A percentile compares a stretch with the other conserved stretches of the same genome.
phyloP scores from a whole-genome alignment of 139 green algal species.

The Tetradesmus obliquus region DNA sequence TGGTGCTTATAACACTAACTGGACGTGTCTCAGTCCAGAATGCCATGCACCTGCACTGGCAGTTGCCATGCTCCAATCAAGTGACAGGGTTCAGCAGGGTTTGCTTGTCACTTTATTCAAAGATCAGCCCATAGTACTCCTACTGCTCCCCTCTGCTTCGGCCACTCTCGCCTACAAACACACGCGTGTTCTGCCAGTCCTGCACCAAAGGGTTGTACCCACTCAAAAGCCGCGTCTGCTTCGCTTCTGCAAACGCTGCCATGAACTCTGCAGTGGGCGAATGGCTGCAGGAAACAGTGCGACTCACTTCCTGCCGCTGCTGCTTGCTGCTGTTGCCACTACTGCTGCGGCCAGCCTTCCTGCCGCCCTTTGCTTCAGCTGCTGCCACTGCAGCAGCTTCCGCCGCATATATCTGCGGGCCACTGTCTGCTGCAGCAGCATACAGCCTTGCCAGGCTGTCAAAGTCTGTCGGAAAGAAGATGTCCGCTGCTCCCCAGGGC shows the following conservation, averaged over 20 bases:
- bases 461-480: constrained; percentile 96
- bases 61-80: not conserved
- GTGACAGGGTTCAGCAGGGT: too few relatives aligned
- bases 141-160: not conserved
- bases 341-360: not conserved
- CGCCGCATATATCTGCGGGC: not conserved
- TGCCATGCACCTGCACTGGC: not conserved
- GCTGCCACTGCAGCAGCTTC: not conserved
- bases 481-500: constrained; percentile 77
- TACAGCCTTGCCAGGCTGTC: constrained; percentile 73
- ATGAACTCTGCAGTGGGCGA: constrained; percentile 43
- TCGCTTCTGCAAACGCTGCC: constrained; percentile 28
- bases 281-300: constrained; percentile 5
- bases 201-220: constrained; percentile 52
- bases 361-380: not conserved
- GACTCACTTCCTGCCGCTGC: not conserved
- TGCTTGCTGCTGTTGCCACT: constrained; percentile 6
- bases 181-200: constrained; percentile 46
- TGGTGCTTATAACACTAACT: too few relatives aligned
- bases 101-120: not conserved
- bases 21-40: too few relatives aligned
- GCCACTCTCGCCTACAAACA: constrained; percentile 36
- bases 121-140: not conserved
- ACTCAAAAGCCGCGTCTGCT: constrained; percentile 27
- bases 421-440: constrained; percentile 38